Conservation (phyloP, 2,329 filamentous ascomycete species). For the Elsinoe fawcettii region DNA sequence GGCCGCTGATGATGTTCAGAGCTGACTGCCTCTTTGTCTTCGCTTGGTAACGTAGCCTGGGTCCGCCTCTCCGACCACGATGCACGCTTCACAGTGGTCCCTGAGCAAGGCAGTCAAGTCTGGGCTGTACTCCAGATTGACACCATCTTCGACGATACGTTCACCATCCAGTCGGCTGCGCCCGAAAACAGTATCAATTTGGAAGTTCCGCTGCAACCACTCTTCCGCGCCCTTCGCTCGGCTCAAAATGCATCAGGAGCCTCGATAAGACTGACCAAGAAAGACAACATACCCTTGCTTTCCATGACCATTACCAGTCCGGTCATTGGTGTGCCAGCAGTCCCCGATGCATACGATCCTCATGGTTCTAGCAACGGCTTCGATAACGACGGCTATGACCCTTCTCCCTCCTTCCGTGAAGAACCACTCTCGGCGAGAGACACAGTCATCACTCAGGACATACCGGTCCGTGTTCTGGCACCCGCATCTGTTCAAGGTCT, state of each 20-base stretch:
- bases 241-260: slow-evolving; percentile 74
- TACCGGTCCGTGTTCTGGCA: slow-evolving; percentile 85
- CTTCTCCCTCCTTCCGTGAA: slow-evolving; percentile 21
- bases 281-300: slow-evolving; percentile 76
- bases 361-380: slow-evolving; percentile 14
- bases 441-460: slow-evolving; percentile 88
- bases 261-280: slow-evolving; percentile 84
- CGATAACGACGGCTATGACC: slow-evolving; percentile 15
- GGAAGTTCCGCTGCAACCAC: slow-evolving; percentile 78
- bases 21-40: slow-evolving; percentile 54
- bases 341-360: background rate
- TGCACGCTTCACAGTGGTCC: slow-evolving; percentile 90
- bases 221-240: slow-evolving; percentile 87
- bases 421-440: slow-evolving; percentile 53
- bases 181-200: slow-evolving; percentile 86
- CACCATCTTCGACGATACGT: slow-evolving; percentile 71
- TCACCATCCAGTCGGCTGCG: slow-evolving; percentile 78
- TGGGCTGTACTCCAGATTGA: slow-evolving; percentile 58
- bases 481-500: slow-evolving; percentile 81
- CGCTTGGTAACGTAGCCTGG: slow-evolving; percentile 78
- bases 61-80: slow-evolving; percentile 79
- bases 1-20: slow-evolving; percentile 38
- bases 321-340: slow-evolving; percentile 47
- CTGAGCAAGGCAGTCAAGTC: slow-evolving; percentile 88
- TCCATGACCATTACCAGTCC: slow-evolving; percentile 83